Conservation (phyloP, 768 basidiomycete species). For the Suillus decipiens region DNA sequence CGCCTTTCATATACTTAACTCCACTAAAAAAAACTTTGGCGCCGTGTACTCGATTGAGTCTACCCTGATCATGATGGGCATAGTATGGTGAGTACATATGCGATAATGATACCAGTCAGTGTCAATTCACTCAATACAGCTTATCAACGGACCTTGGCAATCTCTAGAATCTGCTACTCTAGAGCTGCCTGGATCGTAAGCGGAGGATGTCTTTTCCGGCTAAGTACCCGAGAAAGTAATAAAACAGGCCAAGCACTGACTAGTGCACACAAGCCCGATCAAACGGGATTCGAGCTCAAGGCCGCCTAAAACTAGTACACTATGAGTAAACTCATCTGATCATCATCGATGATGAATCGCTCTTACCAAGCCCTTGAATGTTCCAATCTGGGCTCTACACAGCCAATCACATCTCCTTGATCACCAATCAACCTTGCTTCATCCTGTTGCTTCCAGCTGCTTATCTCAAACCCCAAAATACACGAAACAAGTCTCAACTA, state of each 20-base stretch:
- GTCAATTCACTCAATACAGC: not conserved
- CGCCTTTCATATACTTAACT: not conserved
- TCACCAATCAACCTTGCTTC: not conserved
- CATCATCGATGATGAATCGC: not conserved
- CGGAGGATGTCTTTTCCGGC: not conserved
- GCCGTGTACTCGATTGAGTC: not conserved
- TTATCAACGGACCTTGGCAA: not conserved
- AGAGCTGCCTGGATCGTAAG: not conserved
- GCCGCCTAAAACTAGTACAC: not conserved
- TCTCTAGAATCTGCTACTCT: too few species aligned
- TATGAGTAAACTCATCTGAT: not conserved
- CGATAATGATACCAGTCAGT: not conserved
- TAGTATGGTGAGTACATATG: not conserved
- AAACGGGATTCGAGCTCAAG: not conserved
- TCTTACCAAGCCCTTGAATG: not conserved
- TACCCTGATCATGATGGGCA: not conserved
- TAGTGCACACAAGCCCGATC: not conserved
- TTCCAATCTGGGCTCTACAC: not conserved
- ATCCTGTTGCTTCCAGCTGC: not conserved
- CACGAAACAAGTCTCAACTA: not conserved
- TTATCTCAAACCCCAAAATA: not conserved
- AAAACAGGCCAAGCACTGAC: conserved; percentile 1
- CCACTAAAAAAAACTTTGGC: not conserved
- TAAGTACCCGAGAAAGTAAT: not conserved
- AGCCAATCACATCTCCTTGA: not conserved